phyloP scores from a whole-genome alignment of 1,139 yeast genomes.

The Blastobotrys aristatus region DNA sequence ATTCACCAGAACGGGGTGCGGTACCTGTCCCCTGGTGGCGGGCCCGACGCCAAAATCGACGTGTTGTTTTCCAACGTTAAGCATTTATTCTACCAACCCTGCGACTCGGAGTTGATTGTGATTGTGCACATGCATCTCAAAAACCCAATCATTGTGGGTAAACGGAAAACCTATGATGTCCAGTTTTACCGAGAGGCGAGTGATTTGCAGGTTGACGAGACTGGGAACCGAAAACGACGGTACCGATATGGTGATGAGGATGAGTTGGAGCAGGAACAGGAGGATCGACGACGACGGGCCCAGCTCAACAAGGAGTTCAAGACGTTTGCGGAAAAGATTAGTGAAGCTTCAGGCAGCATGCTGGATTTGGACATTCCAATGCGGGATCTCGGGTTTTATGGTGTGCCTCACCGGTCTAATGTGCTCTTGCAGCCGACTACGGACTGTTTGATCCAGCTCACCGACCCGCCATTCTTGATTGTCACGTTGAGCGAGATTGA shows the following conservation, averaged over 20 bases:
- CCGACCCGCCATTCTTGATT: slow-evolving; percentile 93
- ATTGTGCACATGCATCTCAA: slow-evolving; percentile 89
- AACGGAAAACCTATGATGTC: slow-evolving; percentile 90
- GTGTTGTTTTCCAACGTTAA: slow-evolving; percentile 84
- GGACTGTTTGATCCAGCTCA: slow-evolving; percentile 88
- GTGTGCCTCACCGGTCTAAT: slow-evolving; percentile 94
- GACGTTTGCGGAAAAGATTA: slow-evolving; percentile 81
- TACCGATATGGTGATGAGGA: slow-evolving; percentile 98
- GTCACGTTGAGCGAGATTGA: slow-evolving; percentile 89
- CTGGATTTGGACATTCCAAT: slow-evolving; percentile 91
- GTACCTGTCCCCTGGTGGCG: slow-evolving; percentile 57
- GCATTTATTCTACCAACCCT: slow-evolving; percentile 92
- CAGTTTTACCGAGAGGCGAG: slow-evolving; percentile 97
- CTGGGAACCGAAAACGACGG: slow-evolving; percentile 86
- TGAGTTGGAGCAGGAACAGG: slow-evolving; percentile 97
- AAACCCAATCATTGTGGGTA: slow-evolving; percentile 91
- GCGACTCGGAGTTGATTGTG: slow-evolving; percentile 90
- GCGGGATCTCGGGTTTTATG: slow-evolving; percentile 93
- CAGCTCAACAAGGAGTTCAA: slow-evolving; percentile 89
- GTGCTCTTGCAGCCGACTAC: slow-evolving; percentile 96
- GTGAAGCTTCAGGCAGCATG: slow-evolving; percentile 71
- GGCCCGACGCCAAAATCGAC: slow-evolving; percentile 71
- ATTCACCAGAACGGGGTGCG: slow-evolving; percentile 96
- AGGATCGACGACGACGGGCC: slow-evolving; percentile 89
- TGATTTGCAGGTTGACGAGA: slow-evolving; percentile 94